Conservation (phyloP, 2,329 filamentous ascomycete species). For the Clonostachys rosea region DNA sequence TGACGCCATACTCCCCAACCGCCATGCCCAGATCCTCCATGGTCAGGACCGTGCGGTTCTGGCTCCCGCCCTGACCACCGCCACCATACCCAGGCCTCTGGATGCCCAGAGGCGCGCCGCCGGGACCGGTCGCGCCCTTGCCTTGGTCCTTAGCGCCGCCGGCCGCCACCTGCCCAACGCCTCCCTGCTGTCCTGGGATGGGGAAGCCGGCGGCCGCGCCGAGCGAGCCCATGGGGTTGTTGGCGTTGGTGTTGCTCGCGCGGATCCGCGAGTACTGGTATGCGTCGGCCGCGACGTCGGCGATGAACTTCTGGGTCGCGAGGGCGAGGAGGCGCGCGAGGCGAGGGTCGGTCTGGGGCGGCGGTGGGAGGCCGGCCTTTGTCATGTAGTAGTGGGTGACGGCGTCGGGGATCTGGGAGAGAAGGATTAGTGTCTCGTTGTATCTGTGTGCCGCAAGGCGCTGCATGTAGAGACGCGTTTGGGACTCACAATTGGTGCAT, state of each 20-base stretch:
- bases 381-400: slow-evolving; percentile 98
- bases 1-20: slow-evolving; percentile 95
- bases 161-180: neutral
- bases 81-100: slow-evolving; percentile 80
- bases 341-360: slow-evolving; percentile 83
- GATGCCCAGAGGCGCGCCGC: slow-evolving; percentile 57
- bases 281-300: slow-evolving; percentile 93
- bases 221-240: slow-evolving; percentile 86
- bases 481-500: slow-evolving; percentile 82
- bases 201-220: slow-evolving; percentile 62
- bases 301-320: slow-evolving; percentile 98
- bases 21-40: slow-evolving; percentile 99
- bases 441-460: neutral
- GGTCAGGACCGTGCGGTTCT: slow-evolving; percentile 89
- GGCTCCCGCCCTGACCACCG: slow-evolving; percentile 81
- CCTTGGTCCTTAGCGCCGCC: slow-evolving; percentile 44
- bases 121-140: slow-evolving; percentile 22
- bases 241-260: slow-evolving; percentile 78
- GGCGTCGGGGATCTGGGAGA: slow-evolving; percentile 83
- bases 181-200: slow-evolving; percentile 18
- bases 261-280: slow-evolving; percentile 97
- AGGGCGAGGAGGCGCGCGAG: slow-evolving; percentile 91
- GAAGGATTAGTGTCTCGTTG: slow-evolving; percentile 4
- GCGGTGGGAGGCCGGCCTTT: slow-evolving; percentile 87
- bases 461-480: neutral